Percentiles rank a stretch among this genome's conserved stretches.
phyloP scores from a whole-genome alignment of 805 yeast genomes.

The Metschnikowia lochheadii region DNA sequence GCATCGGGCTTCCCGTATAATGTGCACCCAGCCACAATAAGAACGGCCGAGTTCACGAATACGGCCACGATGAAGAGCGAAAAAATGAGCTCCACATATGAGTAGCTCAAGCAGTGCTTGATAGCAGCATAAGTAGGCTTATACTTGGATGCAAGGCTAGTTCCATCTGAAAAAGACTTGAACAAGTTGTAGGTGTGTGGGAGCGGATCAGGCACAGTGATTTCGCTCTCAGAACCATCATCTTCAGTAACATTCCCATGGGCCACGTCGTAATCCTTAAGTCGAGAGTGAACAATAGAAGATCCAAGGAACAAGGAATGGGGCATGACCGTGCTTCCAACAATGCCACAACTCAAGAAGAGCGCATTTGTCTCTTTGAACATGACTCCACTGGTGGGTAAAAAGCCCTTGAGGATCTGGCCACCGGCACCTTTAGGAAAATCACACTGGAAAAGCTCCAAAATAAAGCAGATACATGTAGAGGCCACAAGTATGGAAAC shows the following conservation, averaged over 20 bases:
- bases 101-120: constrained; percentile 37
- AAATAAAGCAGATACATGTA: constrained; percentile 71
- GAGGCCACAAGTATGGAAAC: constrained; percentile 67
- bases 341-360: constrained; percentile 42
- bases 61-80: constrained; percentile 42
- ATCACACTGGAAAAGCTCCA: constrained; percentile 55
- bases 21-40: constrained; percentile 43
- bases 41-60: constrained; percentile 42
- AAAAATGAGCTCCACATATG: constrained; percentile 37
- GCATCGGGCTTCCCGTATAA: constrained; percentile 43
- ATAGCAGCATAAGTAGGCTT: constrained; percentile 42
- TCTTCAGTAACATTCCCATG: constrained; percentile 21
- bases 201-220: constrained; percentile 7
- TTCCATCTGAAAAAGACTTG: constrained; percentile 26
- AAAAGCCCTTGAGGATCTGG: constrained; percentile 59
- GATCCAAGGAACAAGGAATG: constrained; percentile 43
- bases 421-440: constrained; percentile 50
- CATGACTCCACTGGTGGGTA: constrained; percentile 46
- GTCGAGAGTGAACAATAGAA: constrained; percentile 41
- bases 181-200: constrained; percentile 19
- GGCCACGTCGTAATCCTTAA: constrained; percentile 38
- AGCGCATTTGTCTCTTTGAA: constrained; percentile 37
- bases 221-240: neutral
- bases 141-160: constrained; percentile 29
- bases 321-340: constrained; percentile 47